These are phyloP conservation scores for Trichophyton benhamiae DNA, from an alignment of 2,329 filamentous ascomycete genomes.

Conservation along the genomic window DNA sequence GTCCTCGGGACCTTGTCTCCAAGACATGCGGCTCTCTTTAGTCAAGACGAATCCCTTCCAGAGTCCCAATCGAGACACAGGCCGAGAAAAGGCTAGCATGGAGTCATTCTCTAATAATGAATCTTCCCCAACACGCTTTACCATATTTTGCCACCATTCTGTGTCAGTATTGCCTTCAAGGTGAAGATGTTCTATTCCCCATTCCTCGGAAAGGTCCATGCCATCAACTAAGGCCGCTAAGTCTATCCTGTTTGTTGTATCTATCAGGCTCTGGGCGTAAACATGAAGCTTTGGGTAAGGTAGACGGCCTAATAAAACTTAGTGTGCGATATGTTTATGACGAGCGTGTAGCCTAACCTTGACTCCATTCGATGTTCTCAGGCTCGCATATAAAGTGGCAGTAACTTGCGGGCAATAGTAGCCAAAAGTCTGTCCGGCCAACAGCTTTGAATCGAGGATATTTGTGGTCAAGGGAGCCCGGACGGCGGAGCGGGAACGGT, in stretches of 20 bases:
- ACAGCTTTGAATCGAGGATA: neutral
- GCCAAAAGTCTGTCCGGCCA: constrained; percentile 12
- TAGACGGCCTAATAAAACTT: constrained; percentile 11
- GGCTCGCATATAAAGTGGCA: constrained; percentile 11
- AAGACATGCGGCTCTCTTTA: constrained; percentile 2
- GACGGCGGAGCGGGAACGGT: neutral
- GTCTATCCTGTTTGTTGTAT: constrained; percentile 11
- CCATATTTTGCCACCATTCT: constrained; percentile 7
- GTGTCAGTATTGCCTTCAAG: constrained; percentile 13
- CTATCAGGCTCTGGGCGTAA: constrained; percentile 17
- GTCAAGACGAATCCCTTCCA: neutral
- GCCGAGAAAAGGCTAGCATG: neutral
- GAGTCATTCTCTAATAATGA: neutral
- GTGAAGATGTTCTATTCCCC: constrained; percentile 14
- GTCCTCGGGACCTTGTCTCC: neutral
- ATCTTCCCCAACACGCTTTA: neutral
- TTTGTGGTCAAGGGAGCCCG: neutral
- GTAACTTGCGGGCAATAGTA: constrained; percentile 12
- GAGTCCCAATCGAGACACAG: neutral
- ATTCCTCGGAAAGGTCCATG: constrained; percentile 15
- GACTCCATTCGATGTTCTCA: constrained; percentile 13
- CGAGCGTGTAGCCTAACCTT: constrained; percentile 3
- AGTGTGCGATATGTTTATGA: neutral
- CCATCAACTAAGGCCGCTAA: constrained; percentile 17
- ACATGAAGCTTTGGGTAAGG: constrained; percentile 15